Conservation (phyloP, 352 stramenopile species). For the Blastocystis sp. region DNA sequence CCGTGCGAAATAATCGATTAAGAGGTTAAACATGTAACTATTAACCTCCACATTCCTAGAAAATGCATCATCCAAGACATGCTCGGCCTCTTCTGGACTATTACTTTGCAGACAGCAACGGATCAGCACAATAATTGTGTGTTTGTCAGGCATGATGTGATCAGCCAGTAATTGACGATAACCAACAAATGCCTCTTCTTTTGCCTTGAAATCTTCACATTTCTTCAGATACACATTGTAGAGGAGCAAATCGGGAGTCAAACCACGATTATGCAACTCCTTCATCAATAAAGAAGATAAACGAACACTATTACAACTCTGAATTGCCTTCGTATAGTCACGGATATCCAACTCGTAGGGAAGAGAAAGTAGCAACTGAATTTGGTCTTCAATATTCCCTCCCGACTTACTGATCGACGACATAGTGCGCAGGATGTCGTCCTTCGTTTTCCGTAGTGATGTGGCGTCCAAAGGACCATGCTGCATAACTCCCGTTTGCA, state of each 20-base stretch:
- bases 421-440: conserved; percentile 42
- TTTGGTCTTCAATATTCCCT: conserved; percentile 34
- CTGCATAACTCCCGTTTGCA: background rate
- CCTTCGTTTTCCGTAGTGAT: conserved; percentile 47
- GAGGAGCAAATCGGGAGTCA: conserved; percentile 47
- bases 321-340: conserved; percentile 61
- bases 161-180: conserved; percentile 22
- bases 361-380: conserved; percentile 30
- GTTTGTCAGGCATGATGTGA: conserved; percentile 31
- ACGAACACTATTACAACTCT: conserved; percentile 42
- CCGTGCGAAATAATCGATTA: conserved; percentile 59
- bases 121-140: conserved; percentile 58
- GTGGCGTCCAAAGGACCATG: background rate
- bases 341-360: conserved; percentile 58
- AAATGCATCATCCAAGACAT: conserved; percentile 11
- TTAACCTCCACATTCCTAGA: conserved; percentile 36
- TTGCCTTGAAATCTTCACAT: conserved; percentile 57
- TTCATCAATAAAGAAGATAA: conserved; percentile 32
- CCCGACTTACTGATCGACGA: conserved; percentile 44
- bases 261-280: conserved; percentile 43
- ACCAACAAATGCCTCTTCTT: conserved; percentile 56
- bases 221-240: conserved; percentile 61
- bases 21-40: conserved; percentile 60
- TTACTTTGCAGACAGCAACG: conserved; percentile 21
- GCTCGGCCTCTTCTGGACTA: conserved; percentile 22